A percentile compares a stretch with the other conserved stretches of the same genome.
These are phyloP conservation scores for Colletotrichum liaoningense DNA, from an alignment of 2,329 filamentous ascomycete genomes.

Conservation along the genomic window DNA sequence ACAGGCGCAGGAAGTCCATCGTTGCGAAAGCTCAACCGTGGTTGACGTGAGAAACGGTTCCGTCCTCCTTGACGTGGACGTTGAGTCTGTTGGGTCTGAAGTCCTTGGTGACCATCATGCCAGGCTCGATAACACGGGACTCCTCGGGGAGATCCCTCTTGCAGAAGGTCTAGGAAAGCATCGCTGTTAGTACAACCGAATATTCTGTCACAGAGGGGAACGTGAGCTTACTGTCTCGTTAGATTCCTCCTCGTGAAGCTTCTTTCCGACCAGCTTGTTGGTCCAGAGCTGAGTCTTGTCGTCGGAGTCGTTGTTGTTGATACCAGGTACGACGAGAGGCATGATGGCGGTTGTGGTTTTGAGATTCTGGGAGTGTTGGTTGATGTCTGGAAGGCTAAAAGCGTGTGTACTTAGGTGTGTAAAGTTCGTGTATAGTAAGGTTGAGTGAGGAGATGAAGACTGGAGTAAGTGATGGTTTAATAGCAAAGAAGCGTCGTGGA, in stretches of 20 bases:
- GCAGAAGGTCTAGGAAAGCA: constrained; percentile 63
- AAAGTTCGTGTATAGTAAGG: no score
- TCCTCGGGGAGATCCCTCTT: constrained; percentile 69
- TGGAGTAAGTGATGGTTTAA: constrained; percentile 9
- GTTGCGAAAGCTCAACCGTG: constrained; percentile 55
- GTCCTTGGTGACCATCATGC: constrained; percentile 69
- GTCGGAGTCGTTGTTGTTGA: constrained; percentile 58
- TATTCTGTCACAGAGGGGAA: background rate
- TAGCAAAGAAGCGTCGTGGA: background rate
- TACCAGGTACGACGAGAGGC: constrained; percentile 73
- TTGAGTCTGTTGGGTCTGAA: constrained; percentile 66
- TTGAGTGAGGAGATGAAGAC: no score
- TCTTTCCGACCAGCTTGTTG: constrained; percentile 74
- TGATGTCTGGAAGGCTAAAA: background rate
- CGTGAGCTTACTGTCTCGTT: constrained; percentile 63
- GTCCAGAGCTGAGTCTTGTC: constrained; percentile 68
- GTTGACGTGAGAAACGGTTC: constrained; percentile 68
- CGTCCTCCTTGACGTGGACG: constrained; percentile 69
- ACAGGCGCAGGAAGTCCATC: background rate
- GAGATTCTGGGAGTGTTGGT: background rate
- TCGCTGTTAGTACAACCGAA: background rate
- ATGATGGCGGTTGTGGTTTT: constrained; percentile 50
- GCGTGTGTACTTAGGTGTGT: no score
- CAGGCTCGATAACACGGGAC: constrained; percentile 67
- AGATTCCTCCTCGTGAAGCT: constrained; percentile 60